These are phyloP conservation scores for Candida labiduridarum DNA, from an alignment of 1,139 yeast genomes.

Conservation along the genomic window DNA sequence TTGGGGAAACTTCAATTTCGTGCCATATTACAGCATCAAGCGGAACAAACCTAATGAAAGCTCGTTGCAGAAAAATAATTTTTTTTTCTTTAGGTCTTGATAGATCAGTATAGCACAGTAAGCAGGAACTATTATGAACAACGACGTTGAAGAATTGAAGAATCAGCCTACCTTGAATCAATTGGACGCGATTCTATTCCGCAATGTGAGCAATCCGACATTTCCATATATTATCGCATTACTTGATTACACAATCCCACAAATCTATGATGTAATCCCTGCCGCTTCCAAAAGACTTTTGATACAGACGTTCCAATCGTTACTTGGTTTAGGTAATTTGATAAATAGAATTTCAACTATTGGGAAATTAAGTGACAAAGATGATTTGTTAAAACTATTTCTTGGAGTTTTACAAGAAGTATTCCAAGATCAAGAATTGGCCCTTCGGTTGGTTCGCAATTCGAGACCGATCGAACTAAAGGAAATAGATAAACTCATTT, in stretches of 20 bases:
- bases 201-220: constrained; percentile 7
- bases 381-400: constrained; percentile 11
- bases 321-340: constrained; percentile 35
- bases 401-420: constrained; percentile 18
- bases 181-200: constrained; percentile 17
- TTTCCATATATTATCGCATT: constrained; percentile 25
- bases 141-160: constrained; percentile 20
- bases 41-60: no score
- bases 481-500: constrained; percentile 41
- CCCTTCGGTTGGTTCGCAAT: constrained; percentile 16
- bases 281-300: constrained; percentile 13
- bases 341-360: constrained; percentile 19
- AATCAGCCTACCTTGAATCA: constrained; percentile 22
- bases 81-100: neutral
- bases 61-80: neutral
- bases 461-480: constrained; percentile 20
- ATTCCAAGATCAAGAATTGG: constrained; percentile 22
- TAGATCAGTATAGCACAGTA: neutral
- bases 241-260: constrained; percentile 36
- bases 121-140: constrained; percentile 7
- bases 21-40: no score
- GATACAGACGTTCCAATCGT: constrained; percentile 21
- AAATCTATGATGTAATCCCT: constrained; percentile 21
- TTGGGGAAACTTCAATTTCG: no score
- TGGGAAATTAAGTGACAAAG: constrained; percentile 2